Evolutionary conservation across 441 rosid species (phyloP), one percentile per base, ranked within the genome.

Genomic region (Euphorbia corollata): DNA sequence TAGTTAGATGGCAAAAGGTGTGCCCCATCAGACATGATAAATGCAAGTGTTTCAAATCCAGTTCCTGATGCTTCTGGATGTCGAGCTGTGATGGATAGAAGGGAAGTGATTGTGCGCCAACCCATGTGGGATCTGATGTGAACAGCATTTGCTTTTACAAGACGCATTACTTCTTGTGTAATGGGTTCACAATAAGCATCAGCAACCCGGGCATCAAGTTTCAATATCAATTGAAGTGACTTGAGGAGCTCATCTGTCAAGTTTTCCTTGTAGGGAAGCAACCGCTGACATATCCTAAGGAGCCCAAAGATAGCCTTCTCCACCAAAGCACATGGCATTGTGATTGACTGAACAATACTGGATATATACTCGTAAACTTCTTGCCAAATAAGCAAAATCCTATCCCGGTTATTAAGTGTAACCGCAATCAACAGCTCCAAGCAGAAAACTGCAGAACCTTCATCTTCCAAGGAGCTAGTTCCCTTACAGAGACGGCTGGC

Each of bases 241-340:
- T 85, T 91, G 76, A 93, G 80, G 65, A 93, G 95, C 68, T 93
- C 97, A 81, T 93, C 99, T 64, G 96, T 86, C 62, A 93, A 78
- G 78, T 86, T 93, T 72, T 87, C 99, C 72, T 93, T 93, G 66
- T 93, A 93, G 11, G 99, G 99, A 71, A 93, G 97, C 65, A 93
- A 80, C 70, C 99, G 83, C 75, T 91, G 97, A 78, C 96, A 93
- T 68, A 93, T 89, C 65, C 90, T 77, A 68, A 93, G 90, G 56
- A 93, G 89, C 53, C 99, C 99, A 81, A 93, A 91, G 36, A 93
- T 90, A 73, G 99, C 96, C 82, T 89, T 93, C 71, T 93, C 93
- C 64, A 93, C 96, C 70, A 91, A 68, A 45, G 88, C 84, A 76
- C 95, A 84, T 59, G 99, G 99, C 88, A 85, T 89, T 63, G 86